These are phyloP conservation scores for Cornus kousa DNA, from an alignment of 148 eudicot genomes.

Conservation along the genomic window DNA sequence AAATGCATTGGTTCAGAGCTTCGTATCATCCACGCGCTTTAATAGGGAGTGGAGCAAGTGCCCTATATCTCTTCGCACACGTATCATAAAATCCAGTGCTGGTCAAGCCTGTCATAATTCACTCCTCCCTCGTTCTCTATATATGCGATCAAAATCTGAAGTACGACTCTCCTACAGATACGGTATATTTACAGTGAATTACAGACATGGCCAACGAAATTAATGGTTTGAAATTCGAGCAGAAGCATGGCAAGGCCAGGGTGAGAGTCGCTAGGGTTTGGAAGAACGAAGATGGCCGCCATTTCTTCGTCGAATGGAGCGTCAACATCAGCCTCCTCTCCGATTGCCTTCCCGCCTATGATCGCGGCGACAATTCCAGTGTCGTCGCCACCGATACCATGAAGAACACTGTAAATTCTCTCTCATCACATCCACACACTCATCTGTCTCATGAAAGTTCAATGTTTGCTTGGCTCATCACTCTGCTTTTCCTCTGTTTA, in stretches of 20 bases:
- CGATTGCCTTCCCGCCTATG: constrained; percentile 65
- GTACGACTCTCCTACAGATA: not conserved
- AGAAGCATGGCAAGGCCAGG: constrained; percentile 80
- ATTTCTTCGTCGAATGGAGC: constrained; percentile 75
- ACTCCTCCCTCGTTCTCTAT: no score
- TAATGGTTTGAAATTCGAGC: constrained; percentile 55
- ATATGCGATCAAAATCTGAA: no score
- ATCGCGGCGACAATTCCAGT: constrained; percentile 62
- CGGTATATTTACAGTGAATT: not conserved
- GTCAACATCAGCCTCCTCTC: constrained; percentile 72
- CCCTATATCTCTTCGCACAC: no score
- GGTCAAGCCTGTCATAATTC: no score
- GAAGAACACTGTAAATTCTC: constrained; percentile 70
- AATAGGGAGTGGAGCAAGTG: no score
- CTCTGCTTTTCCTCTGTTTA: no score
- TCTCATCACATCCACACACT: not conserved
- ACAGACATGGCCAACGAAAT: constrained; percentile 29
- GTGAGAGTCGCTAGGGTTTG: constrained; percentile 90
- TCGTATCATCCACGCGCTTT: no score
- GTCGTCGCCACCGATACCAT: constrained; percentile 97
- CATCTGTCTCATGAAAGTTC: not conserved
- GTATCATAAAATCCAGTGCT: no score
- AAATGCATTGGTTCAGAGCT: no score
- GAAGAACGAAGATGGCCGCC: constrained; percentile 48
- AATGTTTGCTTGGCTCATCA: no score